Conservation (phyloP, 2,329 filamentous ascomycete genomes). For the Cordyceps javanica region DNA sequence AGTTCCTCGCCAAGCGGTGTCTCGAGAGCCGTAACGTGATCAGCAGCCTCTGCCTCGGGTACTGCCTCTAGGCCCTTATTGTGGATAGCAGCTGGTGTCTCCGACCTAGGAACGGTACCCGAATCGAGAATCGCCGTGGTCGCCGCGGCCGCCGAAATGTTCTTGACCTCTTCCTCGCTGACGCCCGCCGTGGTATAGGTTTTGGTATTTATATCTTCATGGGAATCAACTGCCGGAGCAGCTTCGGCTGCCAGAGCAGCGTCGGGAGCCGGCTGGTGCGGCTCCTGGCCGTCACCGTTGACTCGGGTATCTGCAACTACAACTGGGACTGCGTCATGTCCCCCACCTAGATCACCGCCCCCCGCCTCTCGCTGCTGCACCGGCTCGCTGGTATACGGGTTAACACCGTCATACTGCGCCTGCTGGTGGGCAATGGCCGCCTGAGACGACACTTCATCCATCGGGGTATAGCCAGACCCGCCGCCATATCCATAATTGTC, state of each 20-base stretch:
- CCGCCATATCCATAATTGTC: slow-evolving; percentile 37
- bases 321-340: slow-evolving; percentile 10
- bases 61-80: slow-evolving; percentile 11
- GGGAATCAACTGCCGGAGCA: background rate
- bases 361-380: slow-evolving; percentile 18
- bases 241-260: background rate
- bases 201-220: slow-evolving; percentile 10
- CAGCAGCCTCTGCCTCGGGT: slow-evolving; percentile 16
- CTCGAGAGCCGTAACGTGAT: slow-evolving; percentile 11
- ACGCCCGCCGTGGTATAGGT: slow-evolving; percentile 14
- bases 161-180: slow-evolving; percentile 2
- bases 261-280: background rate
- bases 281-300: slow-evolving; percentile 9
- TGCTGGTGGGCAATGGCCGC: slow-evolving; percentile 45
- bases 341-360: slow-evolving; percentile 2
- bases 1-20: slow-evolving; percentile 14
- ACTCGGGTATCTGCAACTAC: slow-evolving; percentile 7
- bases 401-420: slow-evolving; percentile 49
- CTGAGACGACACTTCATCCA: slow-evolving; percentile 44
- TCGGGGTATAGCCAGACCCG: slow-evolving; percentile 34
- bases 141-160: background rate
- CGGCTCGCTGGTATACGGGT: slow-evolving; percentile 49
- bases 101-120: background rate
- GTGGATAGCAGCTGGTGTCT: background rate
- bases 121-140: slow-evolving; percentile 5